Evolutionary conservation across 352 stramenopile genomes (phyloP).

Genomic region (Globisporangium yorkense): DNA sequence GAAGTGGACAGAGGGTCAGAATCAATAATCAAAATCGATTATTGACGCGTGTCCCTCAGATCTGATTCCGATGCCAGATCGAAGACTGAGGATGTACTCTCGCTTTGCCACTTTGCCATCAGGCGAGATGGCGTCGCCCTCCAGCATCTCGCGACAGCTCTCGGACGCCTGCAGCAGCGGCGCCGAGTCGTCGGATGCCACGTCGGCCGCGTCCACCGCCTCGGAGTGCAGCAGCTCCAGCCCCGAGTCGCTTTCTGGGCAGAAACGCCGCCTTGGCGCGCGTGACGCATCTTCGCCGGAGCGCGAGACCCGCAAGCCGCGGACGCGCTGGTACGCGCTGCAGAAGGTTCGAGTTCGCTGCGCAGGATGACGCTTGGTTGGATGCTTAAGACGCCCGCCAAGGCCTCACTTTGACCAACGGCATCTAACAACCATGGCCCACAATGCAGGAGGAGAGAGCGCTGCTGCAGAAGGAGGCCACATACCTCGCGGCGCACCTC

Average conservation of each 20-base stretch:
- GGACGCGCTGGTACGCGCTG: slow-evolving; percentile 8
- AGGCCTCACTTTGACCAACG: neutral
- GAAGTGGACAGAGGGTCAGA: no score
- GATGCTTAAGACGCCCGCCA: neutral
- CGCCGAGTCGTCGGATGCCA: neutral
- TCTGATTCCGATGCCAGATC: no score
- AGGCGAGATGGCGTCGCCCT: no score
- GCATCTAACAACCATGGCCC: neutral
- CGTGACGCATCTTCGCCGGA: neutral
- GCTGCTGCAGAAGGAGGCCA: slow-evolving; percentile 10
- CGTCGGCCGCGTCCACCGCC: neutral
- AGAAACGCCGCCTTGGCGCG: neutral
- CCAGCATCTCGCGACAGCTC: no score
- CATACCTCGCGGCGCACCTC: slow-evolving; percentile 9
- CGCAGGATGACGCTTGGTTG: no score
- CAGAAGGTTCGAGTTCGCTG: slow-evolving; percentile 6
- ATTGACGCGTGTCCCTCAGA: no score
- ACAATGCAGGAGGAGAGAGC: slow-evolving; percentile 15
- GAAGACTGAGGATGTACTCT: no score
- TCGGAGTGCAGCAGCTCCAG: neutral
- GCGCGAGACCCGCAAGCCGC: slow-evolving; percentile 1
- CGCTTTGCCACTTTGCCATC: no score
- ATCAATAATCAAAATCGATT: no score
- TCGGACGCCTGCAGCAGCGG: neutral
- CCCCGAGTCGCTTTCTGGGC: neutral